phyloP scores from a whole-genome alignment of 1,139 yeast genomes.

The Pneumocystis canis region DNA sequence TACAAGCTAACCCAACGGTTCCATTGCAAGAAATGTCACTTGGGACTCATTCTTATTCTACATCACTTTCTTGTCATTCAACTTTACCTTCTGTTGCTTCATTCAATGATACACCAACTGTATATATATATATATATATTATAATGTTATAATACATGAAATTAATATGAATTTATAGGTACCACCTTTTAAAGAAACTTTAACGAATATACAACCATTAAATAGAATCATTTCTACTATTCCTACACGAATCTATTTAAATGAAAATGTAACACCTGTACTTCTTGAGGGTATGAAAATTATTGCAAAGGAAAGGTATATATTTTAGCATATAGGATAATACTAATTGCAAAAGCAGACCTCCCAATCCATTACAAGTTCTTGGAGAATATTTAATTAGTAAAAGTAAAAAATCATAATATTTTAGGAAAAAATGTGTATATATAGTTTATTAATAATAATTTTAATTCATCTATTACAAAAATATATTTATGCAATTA shows the following conservation, averaged over 20 bases:
- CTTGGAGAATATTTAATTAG: constrained; percentile 57
- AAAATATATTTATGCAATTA: constrained; percentile 59
- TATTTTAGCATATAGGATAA: neutral
- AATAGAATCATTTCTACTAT: constrained; percentile 35
- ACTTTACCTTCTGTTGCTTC: neutral
- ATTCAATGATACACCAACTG: neutral
- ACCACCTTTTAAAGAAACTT: neutral
- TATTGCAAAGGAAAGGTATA: constrained; percentile 32
- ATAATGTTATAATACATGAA: neutral
- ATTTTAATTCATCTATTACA: neutral
- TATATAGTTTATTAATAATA: neutral
- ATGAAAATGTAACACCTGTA: constrained; percentile 54
- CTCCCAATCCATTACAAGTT: constrained; percentile 52
- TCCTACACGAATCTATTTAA: constrained; percentile 61
- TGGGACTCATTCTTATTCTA: neutral
- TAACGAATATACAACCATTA: neutral
- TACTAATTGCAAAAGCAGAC: constrained; percentile 22
- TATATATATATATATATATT: neutral
- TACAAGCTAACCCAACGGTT: neutral
- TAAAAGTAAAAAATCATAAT: constrained; percentile 15
- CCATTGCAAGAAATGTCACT: neutral
- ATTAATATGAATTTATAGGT: neutral
- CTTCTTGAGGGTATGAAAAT: constrained; percentile 55
- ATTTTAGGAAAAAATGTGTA: neutral
- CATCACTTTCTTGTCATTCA: neutral